These are phyloP conservation scores for Pezicula neosporulosa DNA, from an alignment of 2,329 filamentous ascomycete genomes.

Conservation along the genomic window DNA sequence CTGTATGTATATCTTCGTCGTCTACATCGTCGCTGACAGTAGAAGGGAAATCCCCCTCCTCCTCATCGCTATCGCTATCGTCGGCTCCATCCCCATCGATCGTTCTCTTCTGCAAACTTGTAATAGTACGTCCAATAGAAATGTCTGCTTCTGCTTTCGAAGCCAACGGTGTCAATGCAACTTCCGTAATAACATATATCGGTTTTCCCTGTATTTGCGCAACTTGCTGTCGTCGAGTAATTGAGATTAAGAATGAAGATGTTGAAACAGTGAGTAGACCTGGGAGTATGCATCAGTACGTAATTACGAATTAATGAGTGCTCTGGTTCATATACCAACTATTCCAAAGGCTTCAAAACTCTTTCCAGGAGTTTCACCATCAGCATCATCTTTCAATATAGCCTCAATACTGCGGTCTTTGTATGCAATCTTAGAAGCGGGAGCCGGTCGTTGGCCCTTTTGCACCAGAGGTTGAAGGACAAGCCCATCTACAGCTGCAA, in stretches of 20 bases:
- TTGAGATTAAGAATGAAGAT: slow-evolving; percentile 79
- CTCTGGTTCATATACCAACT: slow-evolving; percentile 24
- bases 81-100: slow-evolving; percentile 24
- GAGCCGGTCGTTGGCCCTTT: slow-evolving; percentile 22
- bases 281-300: slow-evolving; percentile 33
- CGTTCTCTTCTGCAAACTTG: slow-evolving; percentile 35
- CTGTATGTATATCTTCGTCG: slow-evolving; percentile 22
- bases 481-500: slow-evolving; percentile 29
- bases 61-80: slow-evolving; percentile 43
- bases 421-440: slow-evolving; percentile 26
- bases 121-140: slow-evolving; percentile 63
- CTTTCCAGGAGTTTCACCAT: slow-evolving; percentile 12
- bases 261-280: slow-evolving; percentile 82
- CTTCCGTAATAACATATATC: slow-evolving; percentile 83
- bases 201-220: slow-evolving; percentile 80
- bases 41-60: slow-evolving; percentile 35
- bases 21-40: slow-evolving; percentile 40
- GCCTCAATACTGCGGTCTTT: slow-evolving; percentile 23
- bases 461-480: slow-evolving; percentile 27
- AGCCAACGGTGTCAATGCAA: slow-evolving; percentile 83
- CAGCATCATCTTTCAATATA: slow-evolving; percentile 11
- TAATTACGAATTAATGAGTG: not conserved
- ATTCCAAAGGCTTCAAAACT: slow-evolving; percentile 32
- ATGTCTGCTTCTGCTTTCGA: slow-evolving; percentile 71
- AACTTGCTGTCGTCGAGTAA: slow-evolving; percentile 82